These are phyloP conservation scores for Phaeolepiota aurea DNA, from an alignment of 768 basidiomycete genomes.

Conservation along the genomic window DNA sequence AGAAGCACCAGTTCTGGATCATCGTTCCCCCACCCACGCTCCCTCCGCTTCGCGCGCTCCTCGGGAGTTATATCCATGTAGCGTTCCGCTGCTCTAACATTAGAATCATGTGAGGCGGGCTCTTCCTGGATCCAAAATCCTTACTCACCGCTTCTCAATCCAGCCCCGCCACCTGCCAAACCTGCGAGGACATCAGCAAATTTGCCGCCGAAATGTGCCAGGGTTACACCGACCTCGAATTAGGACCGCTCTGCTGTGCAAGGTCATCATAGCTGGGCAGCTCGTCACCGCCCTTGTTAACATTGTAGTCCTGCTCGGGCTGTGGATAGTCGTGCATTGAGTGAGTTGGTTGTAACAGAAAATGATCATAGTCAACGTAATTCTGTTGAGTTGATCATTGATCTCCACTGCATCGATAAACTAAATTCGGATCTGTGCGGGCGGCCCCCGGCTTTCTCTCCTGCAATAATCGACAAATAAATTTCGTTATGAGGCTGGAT, in stretches of 20 bases:
- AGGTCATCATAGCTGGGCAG: constrained; percentile 79
- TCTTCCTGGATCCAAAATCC: neutral
- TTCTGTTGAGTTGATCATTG: constrained; percentile 3
- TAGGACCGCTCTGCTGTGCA: constrained; percentile 67
- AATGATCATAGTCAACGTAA: constrained; percentile 1
- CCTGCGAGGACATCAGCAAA: constrained; percentile 25
- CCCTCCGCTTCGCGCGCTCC: constrained; percentile 45
- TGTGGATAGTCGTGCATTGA: constrained; percentile 12
- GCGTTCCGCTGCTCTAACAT: constrained; percentile 71
- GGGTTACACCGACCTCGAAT: constrained; percentile 52
- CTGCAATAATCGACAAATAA: too few species aligned
- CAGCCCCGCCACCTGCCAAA: constrained; percentile 83
- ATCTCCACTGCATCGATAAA: neutral
- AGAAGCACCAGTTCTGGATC: constrained; percentile 13
- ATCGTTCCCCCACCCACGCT: constrained; percentile 64
- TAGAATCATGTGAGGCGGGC: constrained; percentile 4
- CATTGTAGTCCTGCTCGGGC: constrained; percentile 35
- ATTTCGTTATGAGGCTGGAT: too few species aligned
- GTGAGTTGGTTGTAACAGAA: constrained; percentile 1
- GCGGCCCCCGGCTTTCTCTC: too few species aligned
- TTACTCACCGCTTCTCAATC: constrained; percentile 75
- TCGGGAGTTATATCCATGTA: constrained; percentile 59
- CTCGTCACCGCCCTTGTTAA: constrained; percentile 33
- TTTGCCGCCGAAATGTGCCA: neutral
- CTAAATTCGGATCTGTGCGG: neutral